Conservation (phyloP, 2,329 filamentous ascomycete species). For the Lasiodiplodia theobromae region DNA sequence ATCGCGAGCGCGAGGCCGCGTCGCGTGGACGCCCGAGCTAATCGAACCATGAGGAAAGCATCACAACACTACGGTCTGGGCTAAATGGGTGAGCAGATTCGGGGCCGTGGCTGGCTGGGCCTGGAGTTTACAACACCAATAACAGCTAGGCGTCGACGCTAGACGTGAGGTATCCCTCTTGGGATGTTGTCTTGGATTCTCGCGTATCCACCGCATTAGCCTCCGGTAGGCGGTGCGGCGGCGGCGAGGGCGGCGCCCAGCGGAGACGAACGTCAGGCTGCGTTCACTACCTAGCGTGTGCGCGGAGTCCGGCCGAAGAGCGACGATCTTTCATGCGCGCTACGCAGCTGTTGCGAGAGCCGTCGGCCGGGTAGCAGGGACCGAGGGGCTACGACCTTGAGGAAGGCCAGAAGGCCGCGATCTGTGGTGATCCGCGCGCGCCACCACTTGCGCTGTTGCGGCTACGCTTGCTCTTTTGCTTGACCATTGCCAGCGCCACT, state of each 20-base stretch:
- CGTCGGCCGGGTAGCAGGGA: constrained; percentile 6
- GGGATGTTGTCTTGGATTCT: background rate
- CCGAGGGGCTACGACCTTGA: background rate
- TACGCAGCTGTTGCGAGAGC: background rate
- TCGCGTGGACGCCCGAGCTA: background rate
- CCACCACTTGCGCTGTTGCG: constrained; percentile 7
- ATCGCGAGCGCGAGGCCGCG: background rate
- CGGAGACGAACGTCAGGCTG: constrained; percentile 11
- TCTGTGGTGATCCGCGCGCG: constrained; percentile 17
- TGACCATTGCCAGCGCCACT: background rate
- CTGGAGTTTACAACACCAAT: background rate
- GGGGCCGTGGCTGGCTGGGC: constrained; percentile 21
- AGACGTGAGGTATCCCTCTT: background rate
- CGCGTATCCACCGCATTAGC: background rate
- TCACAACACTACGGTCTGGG: background rate
- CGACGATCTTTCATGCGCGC: constrained; percentile 25
- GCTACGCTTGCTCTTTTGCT: constrained; percentile 6
- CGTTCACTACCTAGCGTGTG: constrained; percentile 4
- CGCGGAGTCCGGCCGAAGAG: constrained; percentile 12
- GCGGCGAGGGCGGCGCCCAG: constrained; percentile 18
- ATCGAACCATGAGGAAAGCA: background rate
- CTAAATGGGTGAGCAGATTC: constrained; percentile 6
- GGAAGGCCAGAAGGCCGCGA: background rate
- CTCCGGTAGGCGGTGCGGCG: background rate
- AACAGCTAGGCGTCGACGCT: background rate